Evolutionary conservation across 2,329 filamentous ascomycete species (phyloP).

Genomic region (Scytalidium lignicola): DNA sequence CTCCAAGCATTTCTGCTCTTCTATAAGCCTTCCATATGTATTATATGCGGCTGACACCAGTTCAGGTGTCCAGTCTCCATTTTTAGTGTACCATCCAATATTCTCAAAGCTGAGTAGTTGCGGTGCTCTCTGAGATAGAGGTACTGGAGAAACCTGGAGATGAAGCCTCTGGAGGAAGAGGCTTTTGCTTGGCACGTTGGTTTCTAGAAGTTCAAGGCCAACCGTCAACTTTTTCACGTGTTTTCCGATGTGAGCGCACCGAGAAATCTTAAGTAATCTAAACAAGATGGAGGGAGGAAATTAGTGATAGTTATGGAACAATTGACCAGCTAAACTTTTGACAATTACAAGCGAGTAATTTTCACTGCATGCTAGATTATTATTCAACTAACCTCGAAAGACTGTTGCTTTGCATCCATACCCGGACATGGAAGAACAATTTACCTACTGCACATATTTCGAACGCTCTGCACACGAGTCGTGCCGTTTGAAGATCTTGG

Average conservation of each 20-base stretch:
- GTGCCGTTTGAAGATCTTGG: background rate
- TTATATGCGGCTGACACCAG: background rate
- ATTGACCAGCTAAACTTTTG: too few relatives aligned
- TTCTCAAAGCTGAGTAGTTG: background rate
- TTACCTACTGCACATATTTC: background rate
- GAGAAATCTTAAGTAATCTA: background rate
- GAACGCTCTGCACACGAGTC: background rate
- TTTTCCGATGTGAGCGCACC: background rate
- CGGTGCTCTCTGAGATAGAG: background rate
- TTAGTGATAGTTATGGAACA: background rate
- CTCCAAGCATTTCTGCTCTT: background rate
- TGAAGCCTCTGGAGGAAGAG: background rate
- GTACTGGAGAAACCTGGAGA: background rate
- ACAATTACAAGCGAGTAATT: background rate
- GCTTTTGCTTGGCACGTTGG: background rate
- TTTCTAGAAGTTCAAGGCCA: background rate
- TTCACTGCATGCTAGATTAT: background rate
- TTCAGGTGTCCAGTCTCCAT: background rate
- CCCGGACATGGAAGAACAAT: background rate
- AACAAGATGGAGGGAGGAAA: background rate
- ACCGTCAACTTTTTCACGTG: background rate
- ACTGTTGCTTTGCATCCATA: background rate
- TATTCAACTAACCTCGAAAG: background rate
- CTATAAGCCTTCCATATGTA: background rate
- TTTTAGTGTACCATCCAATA: background rate